Base-by-base conservation (phyloP, 306 rosid species). In the Amphicarpaea edgeworthii region DNA sequence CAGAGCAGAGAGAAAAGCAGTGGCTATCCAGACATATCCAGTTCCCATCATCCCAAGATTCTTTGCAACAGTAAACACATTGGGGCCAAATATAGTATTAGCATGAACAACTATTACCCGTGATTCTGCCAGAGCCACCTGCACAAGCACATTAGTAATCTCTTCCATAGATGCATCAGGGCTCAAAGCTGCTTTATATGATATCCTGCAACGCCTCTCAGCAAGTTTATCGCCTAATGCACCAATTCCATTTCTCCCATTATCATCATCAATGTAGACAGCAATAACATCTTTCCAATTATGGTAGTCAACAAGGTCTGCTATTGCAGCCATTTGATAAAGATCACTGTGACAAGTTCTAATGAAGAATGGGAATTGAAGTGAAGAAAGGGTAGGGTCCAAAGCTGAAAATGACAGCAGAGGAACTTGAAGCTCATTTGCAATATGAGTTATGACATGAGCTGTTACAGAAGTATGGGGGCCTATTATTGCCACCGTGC, bases 1-100 rank as follows among this genome's bases (percentile, higher is more conserved):
- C 24, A 82, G 2, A 57, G 89, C 81, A 45, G 99, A 77, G 38
- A 96, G 92, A 82, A 92, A 96, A 78, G 61, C 65, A 63, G 97
- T 84, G 38, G 97, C 88, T 71, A 96, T 92, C 99, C 99, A 96
- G 2, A 92, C 99, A 76, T 89, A 92, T 9, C 99, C 98, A 59
- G 89, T 50, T 79, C 70, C 90, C 90, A 90, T 89, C 99, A 96
- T 88, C 46, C 93, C 96, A 58, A 96, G 96, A 81, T 64, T 32
- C 66, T 82, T 83, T 20, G 99, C 99, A 73, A 80, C 91, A 5
- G 12, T 61, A 3, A 96, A 80, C 61, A 96, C 85, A 78, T 68
- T 63, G 12, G 75, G 72, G 1, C 96, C 96, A 61, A 50, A 74
- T 28, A 12, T 41, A 40, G 85, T 59, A 79, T 79, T 85, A 70